Evolutionary conservation across 805 yeast species (phyloP).

Genomic region (Cyberlindnera maritima): DNA sequence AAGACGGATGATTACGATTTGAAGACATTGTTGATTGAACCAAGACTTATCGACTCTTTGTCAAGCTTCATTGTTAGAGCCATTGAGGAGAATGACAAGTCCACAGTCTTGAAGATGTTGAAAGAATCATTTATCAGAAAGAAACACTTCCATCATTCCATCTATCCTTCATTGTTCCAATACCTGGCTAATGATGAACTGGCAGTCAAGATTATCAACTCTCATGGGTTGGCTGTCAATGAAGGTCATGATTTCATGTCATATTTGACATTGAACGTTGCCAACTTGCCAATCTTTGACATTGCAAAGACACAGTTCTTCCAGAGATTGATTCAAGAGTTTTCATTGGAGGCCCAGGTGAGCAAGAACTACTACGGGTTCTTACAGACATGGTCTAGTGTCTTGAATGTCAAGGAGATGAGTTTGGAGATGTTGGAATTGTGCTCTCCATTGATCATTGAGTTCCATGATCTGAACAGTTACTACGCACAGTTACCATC

Average conservation of each 20-base stretch:
- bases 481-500: slow-evolving; percentile 27
- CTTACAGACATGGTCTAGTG: slow-evolving; percentile 28
- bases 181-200: slow-evolving; percentile 33
- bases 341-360: slow-evolving; percentile 10
- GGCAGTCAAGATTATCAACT: slow-evolving; percentile 30
- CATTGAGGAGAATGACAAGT: slow-evolving; percentile 23
- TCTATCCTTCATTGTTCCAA: slow-evolving; percentile 34
- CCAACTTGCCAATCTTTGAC: slow-evolving; percentile 24
- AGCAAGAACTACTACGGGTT: slow-evolving; percentile 31
- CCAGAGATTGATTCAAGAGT: slow-evolving; percentile 21
- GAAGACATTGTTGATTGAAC: slow-evolving; percentile 17
- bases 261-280: slow-evolving; percentile 14
- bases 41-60: slow-evolving; percentile 16
- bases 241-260: slow-evolving; percentile 32
- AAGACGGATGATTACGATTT: slow-evolving; percentile 8
- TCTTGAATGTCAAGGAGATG: slow-evolving; percentile 27
- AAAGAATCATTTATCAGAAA: slow-evolving; percentile 38
- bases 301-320: slow-evolving; percentile 32
- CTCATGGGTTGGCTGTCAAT: slow-evolving; percentile 30
- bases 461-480: slow-evolving; percentile 35
- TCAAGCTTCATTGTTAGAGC: slow-evolving; percentile 20
- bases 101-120: slow-evolving; percentile 34
- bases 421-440: slow-evolving; percentile 27
- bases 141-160: slow-evolving; percentile 29
- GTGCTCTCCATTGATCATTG: slow-evolving; percentile 34